Base-by-base conservation (phyloP, 441 rosid genomes). In the Adansonia grandidieri region DNA sequence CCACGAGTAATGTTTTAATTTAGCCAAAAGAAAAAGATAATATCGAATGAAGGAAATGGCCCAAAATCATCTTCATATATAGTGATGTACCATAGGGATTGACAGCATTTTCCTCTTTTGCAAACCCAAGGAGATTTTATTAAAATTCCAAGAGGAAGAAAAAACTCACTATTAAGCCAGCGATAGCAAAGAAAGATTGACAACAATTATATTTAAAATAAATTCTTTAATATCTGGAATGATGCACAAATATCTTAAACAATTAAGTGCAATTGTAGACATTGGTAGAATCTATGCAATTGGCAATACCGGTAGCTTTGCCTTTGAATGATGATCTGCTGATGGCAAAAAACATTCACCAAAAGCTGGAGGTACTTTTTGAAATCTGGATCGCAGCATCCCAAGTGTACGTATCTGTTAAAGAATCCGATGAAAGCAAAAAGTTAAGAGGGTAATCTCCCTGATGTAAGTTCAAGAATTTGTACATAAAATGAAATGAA, bases 311-410 rank as follows among this genome's bases (percentile, higher is more conserved):
- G 61, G 64, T 75, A 71, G 67, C 74, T 79, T 85, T 73, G 76
- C 84, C 61, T 63, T 81, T 70, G 81, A 75, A 64, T 85, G 82
- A 28, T 65, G 81, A 22, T 66, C 70, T 24, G 88, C 72, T 76
- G 82, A 82, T 78, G 98, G 94, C 82, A 92, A 85, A 80, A 96
- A 96, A 80, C 24, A 78, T 48, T 72, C 19, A 80, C 90, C 86
- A 83, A 93, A 92, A 74, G 90, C 91, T 71, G 56, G 50, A 78
- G 98, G 99, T 77, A 96, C 86, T 54, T 85, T 62, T 32, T 84
- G 81, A 89, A 94, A 96, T 82, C 98, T 89, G 70, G 98, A 94
- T 80, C 94, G 92, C 81, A 96, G 81, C 99, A 93, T 94, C 82
- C 97, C 98, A 73, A 96, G 93, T 22, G 98, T 96, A 37, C 98